Percentiles rank a stretch among this genome's conserved stretches.
Conservation (phyloP, 306 rosid species). For the Quercus dentata region DNA sequence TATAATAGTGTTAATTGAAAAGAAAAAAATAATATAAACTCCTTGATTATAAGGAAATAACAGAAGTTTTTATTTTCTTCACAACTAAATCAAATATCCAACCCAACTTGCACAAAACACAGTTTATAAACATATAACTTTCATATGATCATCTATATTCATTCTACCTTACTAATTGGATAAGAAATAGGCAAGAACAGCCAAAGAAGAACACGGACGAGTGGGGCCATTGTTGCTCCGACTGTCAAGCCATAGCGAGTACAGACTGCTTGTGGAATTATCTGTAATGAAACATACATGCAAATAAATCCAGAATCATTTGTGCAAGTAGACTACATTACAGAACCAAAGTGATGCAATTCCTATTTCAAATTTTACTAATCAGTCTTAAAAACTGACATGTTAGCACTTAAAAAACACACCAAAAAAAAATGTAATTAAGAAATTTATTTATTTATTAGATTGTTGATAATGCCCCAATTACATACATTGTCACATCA, state of each 20-base stretch:
- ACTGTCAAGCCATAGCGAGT: constrained; percentile 84
- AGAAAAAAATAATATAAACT: background rate
- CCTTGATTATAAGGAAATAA: background rate
- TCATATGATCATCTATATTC: background rate
- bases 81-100: background rate
- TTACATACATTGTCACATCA: no score
- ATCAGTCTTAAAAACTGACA: no score
- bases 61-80: background rate
- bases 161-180: constrained; percentile 87
- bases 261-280: constrained; percentile 94
- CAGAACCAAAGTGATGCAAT: background rate
- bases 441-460: no score
- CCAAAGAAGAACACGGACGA: constrained; percentile 80
- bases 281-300: constrained; percentile 42
- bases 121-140: background rate
- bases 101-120: constrained; percentile 2
- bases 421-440: no score
- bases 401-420: no score
- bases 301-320: background rate
- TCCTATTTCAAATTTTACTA: no score
- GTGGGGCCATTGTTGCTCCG: constrained; percentile 88
- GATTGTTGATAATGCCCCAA: no score
- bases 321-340: constrained; percentile 5
- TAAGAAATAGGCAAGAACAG: constrained; percentile 76
- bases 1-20: background rate